phyloP scores from a whole-genome alignment of 306 rosid species.

The Aeschynomene evenia region DNA sequence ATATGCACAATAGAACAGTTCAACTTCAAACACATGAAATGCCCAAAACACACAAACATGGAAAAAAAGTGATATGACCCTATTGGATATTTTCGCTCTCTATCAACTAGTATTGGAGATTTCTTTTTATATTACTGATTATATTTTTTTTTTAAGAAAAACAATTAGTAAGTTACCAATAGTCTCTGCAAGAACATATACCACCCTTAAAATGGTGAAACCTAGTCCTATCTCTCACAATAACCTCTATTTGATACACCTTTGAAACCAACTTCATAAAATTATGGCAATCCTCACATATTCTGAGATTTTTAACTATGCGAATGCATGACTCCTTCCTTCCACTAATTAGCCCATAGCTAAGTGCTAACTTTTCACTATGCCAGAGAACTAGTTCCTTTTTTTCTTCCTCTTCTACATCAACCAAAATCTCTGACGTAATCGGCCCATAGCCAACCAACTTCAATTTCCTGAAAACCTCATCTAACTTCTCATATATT shows the following conservation, averaged over 20 bases:
- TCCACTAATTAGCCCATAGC: constrained; percentile 59
- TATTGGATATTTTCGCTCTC: too few relatives aligned
- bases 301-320: constrained; percentile 75
- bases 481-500: constrained; percentile 70
- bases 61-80: too few relatives aligned
- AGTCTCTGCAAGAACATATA: constrained; percentile 47
- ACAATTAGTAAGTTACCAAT: constrained; percentile 46
- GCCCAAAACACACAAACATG: not conserved
- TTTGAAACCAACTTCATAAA: constrained; percentile 84
- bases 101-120: not conserved
- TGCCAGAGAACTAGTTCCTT: constrained; percentile 69
- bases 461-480: constrained; percentile 61
- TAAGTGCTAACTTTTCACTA: constrained; percentile 85
- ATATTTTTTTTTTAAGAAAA: not conserved
- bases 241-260: constrained; percentile 57
- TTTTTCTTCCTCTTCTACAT: constrained; percentile 79
- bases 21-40: not conserved
- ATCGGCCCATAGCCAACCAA: constrained; percentile 65
- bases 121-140: not conserved
- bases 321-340: constrained; percentile 47
- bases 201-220: constrained; percentile 79
- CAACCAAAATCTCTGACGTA: constrained; percentile 48
- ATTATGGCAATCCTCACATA: constrained; percentile 79
- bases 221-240: constrained; percentile 75
- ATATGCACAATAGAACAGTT: not conserved